Conservation (phyloP, 2,329 filamentous ascomycete species). For the Arachnopeziza araneosa region DNA sequence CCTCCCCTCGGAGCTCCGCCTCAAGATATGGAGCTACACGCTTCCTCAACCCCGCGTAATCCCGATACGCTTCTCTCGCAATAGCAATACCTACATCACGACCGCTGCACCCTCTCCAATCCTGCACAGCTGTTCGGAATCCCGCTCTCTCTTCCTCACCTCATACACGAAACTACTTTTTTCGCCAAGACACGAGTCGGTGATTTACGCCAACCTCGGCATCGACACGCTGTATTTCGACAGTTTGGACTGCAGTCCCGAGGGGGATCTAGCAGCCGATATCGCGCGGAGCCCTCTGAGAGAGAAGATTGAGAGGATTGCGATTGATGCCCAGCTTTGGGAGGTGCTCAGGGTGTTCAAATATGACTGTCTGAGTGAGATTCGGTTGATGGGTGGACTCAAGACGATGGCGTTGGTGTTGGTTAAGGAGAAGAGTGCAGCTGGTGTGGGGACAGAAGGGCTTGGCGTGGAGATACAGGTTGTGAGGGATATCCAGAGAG, state of each 20-base stretch:
- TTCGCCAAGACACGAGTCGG: slow-evolving; percentile 17
- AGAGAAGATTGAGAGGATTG: slow-evolving; percentile 17
- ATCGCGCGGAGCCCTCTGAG: slow-evolving; percentile 18
- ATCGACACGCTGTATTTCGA: slow-evolving; percentile 27
- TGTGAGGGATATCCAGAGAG: neutral
- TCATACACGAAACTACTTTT: slow-evolving; percentile 21
- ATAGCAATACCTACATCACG: slow-evolving; percentile 15
- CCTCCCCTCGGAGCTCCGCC: slow-evolving; percentile 24
- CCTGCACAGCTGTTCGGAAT: slow-evolving; percentile 19
- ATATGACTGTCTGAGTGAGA: slow-evolving; percentile 20
- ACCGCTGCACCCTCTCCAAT: slow-evolving; percentile 10
- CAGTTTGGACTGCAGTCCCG: slow-evolving; percentile 22
- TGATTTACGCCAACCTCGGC: slow-evolving; percentile 22
- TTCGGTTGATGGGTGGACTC: slow-evolving; percentile 19
- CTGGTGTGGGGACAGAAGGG: no score
- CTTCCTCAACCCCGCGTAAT: slow-evolving; percentile 19
- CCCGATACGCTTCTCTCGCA: slow-evolving; percentile 19
- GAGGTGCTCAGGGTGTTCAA: slow-evolving; percentile 24
- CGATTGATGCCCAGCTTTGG: slow-evolving; percentile 24
- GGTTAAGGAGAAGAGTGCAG: slow-evolving; percentile 8
- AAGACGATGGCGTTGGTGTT: slow-evolving; percentile 22
- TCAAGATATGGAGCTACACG: slow-evolving; percentile 22
- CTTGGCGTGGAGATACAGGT: neutral
- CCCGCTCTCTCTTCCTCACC: slow-evolving; percentile 18
- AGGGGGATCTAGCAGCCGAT: slow-evolving; percentile 24